Conservation (phyloP, 148 eudicot genomes). For the Fagopyrum homotropicum region DNA sequence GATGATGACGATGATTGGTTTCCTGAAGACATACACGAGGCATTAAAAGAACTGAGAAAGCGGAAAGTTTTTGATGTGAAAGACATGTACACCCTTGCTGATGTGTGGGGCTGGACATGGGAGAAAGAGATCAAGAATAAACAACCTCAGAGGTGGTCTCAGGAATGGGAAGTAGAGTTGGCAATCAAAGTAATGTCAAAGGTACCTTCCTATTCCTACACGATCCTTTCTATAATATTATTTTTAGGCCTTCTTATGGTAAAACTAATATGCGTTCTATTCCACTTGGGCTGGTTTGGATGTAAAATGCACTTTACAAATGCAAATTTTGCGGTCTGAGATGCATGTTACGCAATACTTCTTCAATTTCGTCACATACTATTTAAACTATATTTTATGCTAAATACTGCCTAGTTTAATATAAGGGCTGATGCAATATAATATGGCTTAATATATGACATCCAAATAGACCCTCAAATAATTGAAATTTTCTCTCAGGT, state of each 20-base stretch:
- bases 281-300: not conserved
- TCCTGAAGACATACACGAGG: slow-evolving; percentile 70
- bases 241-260: not conserved
- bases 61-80: slow-evolving; percentile 70
- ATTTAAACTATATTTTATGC: no score
- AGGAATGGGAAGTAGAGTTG: slow-evolving; percentile 96
- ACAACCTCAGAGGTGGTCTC: slow-evolving; percentile 81
- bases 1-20: slow-evolving; percentile 97
- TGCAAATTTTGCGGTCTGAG: no score
- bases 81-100: slow-evolving; percentile 95
- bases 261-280: not conserved
- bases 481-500: slow-evolving; percentile 45
- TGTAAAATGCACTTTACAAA: no score
- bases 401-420: no score
- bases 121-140: slow-evolving; percentile 78
- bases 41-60: slow-evolving; percentile 70
- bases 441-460: no score
- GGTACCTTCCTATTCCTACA: slow-evolving; percentile 25
- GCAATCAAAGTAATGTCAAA: slow-evolving; percentile 76
- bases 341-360: no score
- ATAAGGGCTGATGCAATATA: no score
- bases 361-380: no score
- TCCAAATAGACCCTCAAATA: not conserved
- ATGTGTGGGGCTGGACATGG: slow-evolving; percentile 99
- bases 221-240: not conserved